Evolutionary conservation across 2,329 filamentous ascomycete species (phyloP).

Genomic region (Venturia aucupariae): DNA sequence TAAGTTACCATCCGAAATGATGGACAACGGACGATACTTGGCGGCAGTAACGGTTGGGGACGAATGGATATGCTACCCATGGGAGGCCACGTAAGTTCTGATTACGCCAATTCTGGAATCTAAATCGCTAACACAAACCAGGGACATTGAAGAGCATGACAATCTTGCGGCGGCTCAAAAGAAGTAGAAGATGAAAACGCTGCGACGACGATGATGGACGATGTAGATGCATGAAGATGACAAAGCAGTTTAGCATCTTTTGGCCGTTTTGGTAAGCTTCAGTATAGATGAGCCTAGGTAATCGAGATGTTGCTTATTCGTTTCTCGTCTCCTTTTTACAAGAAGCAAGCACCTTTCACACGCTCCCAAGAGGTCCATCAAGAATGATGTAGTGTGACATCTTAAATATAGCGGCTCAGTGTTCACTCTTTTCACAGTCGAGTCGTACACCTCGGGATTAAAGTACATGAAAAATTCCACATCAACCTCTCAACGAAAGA

Average conservation of each 20-base stretch:
- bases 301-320: not conserved
- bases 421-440: too few species aligned
- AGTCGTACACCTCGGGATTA: too few species aligned
- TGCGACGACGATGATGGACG: not conserved
- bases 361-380: too few species aligned
- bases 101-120: not conserved
- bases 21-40: slow-evolving; percentile 62
- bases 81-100: slow-evolving; percentile 67
- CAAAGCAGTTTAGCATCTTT: not conserved
- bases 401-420: too few species aligned
- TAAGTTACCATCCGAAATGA: slow-evolving; percentile 66
- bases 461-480: too few species aligned
- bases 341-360: not conserved
- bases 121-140: slow-evolving; percentile 25
- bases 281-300: not conserved
- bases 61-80: slow-evolving; percentile 98
- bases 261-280: not conserved
- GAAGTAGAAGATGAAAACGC: not conserved
- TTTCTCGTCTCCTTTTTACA: not conserved
- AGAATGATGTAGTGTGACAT: too few species aligned
- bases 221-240: not conserved
- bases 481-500: too few species aligned
- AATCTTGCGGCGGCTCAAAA: slow-evolving; percentile 44
- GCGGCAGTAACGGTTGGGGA: slow-evolving; percentile 85
- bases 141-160: slow-evolving; percentile 90